Conservation (phyloP, 148 eudicot species). For the Persicaria tinctoria region DNA sequence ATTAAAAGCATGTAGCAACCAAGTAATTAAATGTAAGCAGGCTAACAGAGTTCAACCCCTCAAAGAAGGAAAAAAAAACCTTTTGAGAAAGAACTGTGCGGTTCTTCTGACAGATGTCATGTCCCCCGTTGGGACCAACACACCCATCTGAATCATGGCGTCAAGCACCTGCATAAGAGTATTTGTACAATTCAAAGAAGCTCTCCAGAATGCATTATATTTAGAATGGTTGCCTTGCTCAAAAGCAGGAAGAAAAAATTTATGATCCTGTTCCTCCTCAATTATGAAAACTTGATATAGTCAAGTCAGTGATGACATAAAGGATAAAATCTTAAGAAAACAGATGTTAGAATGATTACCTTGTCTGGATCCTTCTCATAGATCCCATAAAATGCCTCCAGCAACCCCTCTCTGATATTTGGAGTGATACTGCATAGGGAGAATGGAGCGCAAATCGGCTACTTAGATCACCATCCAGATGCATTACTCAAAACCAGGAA, state of each 20-base stretch:
- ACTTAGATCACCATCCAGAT: conserved; percentile 4
- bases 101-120: conserved; percentile 96
- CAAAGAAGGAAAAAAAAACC: conserved; percentile 29
- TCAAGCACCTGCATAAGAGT: conserved; percentile 67
- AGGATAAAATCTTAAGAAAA: not conserved
- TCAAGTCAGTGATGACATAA: not conserved
- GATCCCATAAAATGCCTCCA: conserved; percentile 89
- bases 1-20: no score
- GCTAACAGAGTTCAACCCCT: not conserved
- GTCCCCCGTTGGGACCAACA: conserved; percentile 97
- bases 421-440: conserved; percentile 63
- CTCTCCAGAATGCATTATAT: not conserved
- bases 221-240: no score
- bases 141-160: conserved; percentile 97
- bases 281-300: not conserved
- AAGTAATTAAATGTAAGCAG: no score
- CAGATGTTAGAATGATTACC: conserved; percentile 25
- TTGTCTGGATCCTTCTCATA: conserved; percentile 93
- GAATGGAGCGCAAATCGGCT: conserved; percentile 1
- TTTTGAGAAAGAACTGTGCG: conserved; percentile 84
- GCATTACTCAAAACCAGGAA: not conserved
- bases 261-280: not conserved
- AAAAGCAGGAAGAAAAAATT: not conserved
- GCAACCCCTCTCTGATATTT: conserved; percentile 86
- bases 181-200: conserved; percentile 2